phyloP scores from a whole-genome alignment of 2,329 filamentous ascomycete genomes.

The Colletotrichum tabaci region DNA sequence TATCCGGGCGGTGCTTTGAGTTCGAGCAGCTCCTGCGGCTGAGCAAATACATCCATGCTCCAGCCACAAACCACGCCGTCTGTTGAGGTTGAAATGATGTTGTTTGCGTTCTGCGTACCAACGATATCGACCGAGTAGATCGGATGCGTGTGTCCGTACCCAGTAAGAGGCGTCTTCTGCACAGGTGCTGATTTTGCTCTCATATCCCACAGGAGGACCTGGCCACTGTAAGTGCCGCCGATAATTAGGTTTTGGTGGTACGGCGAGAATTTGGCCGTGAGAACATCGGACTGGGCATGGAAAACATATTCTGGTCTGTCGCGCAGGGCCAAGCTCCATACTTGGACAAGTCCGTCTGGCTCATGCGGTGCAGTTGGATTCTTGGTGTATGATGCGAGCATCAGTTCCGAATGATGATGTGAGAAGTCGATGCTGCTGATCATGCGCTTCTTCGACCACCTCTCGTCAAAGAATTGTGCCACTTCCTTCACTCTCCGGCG shows the following conservation, averaged over 20 bases:
- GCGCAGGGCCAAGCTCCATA: conserved; percentile 97
- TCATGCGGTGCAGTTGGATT: conserved; percentile 96
- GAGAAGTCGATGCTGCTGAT: conserved; percentile 97
- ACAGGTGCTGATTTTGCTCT: conserved; percentile 90
- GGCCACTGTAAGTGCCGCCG: conserved; percentile 95
- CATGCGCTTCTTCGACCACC: conserved; percentile 98
- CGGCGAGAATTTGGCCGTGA: conserved; percentile 97
- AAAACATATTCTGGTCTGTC: conserved; percentile 97
- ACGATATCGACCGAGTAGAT: conserved; percentile 97
- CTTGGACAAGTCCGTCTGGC: conserved; percentile 91
- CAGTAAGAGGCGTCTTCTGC: conserved; percentile 95
- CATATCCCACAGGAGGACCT: conserved; percentile 97
- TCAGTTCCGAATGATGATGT: conserved; percentile 92
- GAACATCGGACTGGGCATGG: conserved; percentile 94
- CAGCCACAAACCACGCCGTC: conserved; percentile 97
- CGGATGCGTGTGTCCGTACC: conserved; percentile 94
- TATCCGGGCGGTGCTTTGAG: conserved; percentile 87
- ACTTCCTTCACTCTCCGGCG: conserved; percentile 87
- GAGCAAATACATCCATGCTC: conserved; percentile 97
- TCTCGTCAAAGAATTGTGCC: conserved; percentile 92
- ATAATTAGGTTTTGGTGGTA: conserved; percentile 98
- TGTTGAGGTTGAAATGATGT: conserved; percentile 96
- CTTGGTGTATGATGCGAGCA: conserved; percentile 97
- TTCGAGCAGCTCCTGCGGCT: conserved; percentile 94
- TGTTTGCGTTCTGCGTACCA: conserved; percentile 98